Base-by-base conservation (phyloP, 192 early-diverging fungal genomes). In the Umbelopsis ramanniana region DNA sequence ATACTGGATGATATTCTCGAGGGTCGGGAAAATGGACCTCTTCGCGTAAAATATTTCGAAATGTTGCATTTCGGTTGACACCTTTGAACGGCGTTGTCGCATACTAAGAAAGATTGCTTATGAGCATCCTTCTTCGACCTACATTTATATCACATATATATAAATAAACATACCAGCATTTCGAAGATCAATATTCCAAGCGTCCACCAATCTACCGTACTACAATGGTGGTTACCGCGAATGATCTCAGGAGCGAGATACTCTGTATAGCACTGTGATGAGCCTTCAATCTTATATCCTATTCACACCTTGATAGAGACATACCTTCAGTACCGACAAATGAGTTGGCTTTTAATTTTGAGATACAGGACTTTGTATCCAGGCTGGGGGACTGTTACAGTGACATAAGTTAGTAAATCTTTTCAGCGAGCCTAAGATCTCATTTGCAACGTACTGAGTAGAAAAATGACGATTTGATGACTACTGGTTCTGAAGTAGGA, bases 11-110 rank as follows among this genome's bases (percentile, higher is more conserved):
- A 19, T 37, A 69, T 2, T 75, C 70, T 45, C 67, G 46, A 8
- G 72, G 77, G 12, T 85, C 83, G 4, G 90, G 92, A 57, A 98
- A 98, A 9, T 75, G 69, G 35, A 93, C 85, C 4, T 96, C 95
- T 9, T 88, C 90, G 69, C 90, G 83, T 29, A 99, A 76, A 66
- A 99, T 92, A 78, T 94, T 94, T 69, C 86, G 74, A 73, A 92
- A 92, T 4, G 90, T 92, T 17, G 66, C 73, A 69, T 88, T 88
- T 14, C 90, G 79, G 50, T 82, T 83, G 15, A 67, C 29, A 69
- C 90, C 90, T 72, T 90, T 91, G 82, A 92, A 92, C 1, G 90
- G 90, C 10, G 89, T 92, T 29, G 79, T 88, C 4, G 86, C 87
- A 80, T 80, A 91, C 84, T 90, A 71, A 52, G 2, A 52, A 68